Evolutionary conservation across 148 eudicot genomes (phyloP), one percentile per base, ranked within the genome.

Genomic region (Vaccinium darrowii): DNA sequence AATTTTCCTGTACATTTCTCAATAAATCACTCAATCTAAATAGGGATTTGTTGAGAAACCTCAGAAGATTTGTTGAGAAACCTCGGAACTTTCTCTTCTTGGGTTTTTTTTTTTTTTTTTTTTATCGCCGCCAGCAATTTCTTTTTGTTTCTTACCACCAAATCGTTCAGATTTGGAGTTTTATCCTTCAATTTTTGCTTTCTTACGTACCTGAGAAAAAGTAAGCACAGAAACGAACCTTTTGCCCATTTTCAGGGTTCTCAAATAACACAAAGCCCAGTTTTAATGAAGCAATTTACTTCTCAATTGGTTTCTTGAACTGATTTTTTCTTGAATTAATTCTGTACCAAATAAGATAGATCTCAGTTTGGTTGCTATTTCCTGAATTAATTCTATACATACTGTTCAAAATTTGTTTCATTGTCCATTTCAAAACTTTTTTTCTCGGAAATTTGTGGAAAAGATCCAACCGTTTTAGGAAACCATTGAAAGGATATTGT

Each of bases 201-300:
- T 82, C 51, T 57, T 33, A 33, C 36, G 36, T 49, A 27, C 50
- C 62, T 82, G 50, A 71, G 63, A 51, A 82, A 49, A 82, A 25
- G 23, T 69, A 52, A 63, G 50, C 54, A 52, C 23, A 21, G 43
- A 50, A 52, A 53, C 2, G 2, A 15, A 21, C 1, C 16, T 67
- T 69, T 51, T 43, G 8, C 36, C 39, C 39, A 36, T 6, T 23
- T n/a, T 65, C 30, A 14, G 71, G 56, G n/a, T 51, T 49, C 58
- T 56, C 18, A 49, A 65, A 49, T 49, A 0, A 49, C 84, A 49
- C 6, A 15, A 69, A 69, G 7, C 49, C 14, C 15, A 4, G 18
- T 63, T 47, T 63, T 47, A 50, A 0, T 30, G 15, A 67, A 50
- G 33, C 39, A 14, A 25, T 39, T 23, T 50, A 67, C 56, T 10